Conservation (phyloP, 306 rosid genomes). For the Dalbergia cochinchinensis region DNA sequence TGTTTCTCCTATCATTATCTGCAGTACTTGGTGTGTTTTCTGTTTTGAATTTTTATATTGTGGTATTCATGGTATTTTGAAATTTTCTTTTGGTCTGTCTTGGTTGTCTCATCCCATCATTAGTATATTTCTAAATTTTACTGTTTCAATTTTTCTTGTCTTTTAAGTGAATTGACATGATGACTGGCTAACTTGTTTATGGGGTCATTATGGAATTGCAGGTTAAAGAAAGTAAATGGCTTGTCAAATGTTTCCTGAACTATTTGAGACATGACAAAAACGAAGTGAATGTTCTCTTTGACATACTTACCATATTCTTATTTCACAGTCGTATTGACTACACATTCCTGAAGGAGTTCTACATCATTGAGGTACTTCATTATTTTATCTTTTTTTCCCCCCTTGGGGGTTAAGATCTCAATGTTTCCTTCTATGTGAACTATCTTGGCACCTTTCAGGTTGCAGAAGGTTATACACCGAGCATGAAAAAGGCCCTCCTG, state of each 20-base stretch:
- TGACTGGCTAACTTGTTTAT: slow-evolving; percentile 29
- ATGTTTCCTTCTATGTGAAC: slow-evolving; percentile 32
- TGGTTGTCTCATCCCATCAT: slow-evolving; percentile 19
- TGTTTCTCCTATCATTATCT: slow-evolving; percentile 6
- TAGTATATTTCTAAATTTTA: slow-evolving; percentile 7
- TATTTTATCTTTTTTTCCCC: slow-evolving; percentile 30
- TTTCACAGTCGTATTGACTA: slow-evolving; percentile 91
- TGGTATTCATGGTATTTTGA: background rate
- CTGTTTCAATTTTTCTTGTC: background rate
- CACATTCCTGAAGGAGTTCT: slow-evolving; percentile 96
- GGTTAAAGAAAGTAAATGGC: slow-evolving; percentile 99
- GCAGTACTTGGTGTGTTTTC: slow-evolving; percentile 13
- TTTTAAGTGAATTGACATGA: slow-evolving; percentile 6
- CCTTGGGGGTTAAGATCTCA: slow-evolving; percentile 9
- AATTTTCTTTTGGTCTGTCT: slow-evolving; percentile 21
- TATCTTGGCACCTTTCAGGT: slow-evolving; percentile 66
- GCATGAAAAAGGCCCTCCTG: slow-evolving; percentile 82
- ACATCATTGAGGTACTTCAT: slow-evolving; percentile 86
- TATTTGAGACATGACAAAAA: slow-evolving; percentile 89
- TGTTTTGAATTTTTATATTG: background rate
- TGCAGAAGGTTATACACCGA: slow-evolving; percentile 89
- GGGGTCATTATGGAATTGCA: slow-evolving; percentile 51
- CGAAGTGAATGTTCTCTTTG: slow-evolving; percentile 99
- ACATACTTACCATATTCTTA: slow-evolving; percentile 93
- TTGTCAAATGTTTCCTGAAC: slow-evolving; percentile 97